Evolutionary conservation across 2,329 filamentous ascomycete genomes (phyloP), one percentile per base, ranked within the genome.

Genomic region (Colletotrichum cuscutae): DNA sequence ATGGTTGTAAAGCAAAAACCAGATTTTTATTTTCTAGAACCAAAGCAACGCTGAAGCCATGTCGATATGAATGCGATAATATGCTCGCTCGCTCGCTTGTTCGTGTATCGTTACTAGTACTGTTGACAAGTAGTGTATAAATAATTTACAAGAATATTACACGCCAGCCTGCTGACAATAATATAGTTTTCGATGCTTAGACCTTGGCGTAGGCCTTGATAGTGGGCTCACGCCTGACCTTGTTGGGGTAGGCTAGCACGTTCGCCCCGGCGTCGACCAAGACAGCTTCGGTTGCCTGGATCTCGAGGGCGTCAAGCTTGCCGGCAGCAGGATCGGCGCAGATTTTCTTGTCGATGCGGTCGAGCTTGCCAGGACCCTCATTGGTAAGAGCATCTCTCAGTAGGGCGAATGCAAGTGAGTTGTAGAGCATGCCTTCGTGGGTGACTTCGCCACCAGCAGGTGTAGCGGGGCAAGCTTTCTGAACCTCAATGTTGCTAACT

Each of bases 401-500:
- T 69, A 90, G 80, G 19, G 86, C 88, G 76, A 87, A 72, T 2
- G 70, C 70, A 22, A 72, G 4, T 2, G 70, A 35, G 66, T 72
- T 72, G 49, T 72, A 72, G 52, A 90, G 79, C 35, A 86, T 80
- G 12, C 84, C 84, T 73, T 89, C 87, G 74, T 90, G 88, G 0
- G 82, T 84, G 76, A 87, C 88, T 61, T 87, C 79, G 0, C 77
- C 77, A 1, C 86, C 86, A 0, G 84, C 86, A 0, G 81, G 79
- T 32, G 80, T 79, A 1, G 77, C 78, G 0, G 78, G 75, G 74
- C 87, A 89, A 0, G 84, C 77, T 12, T 59, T 75, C 68, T 89
- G 87, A 2, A 89, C 78, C 66, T 89, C 84, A 57, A 83, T 84
- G 77, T 89, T 89, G 1, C 85, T 83, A 0, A 86, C 86, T 4